Percentiles rank a stretch among this genome's conserved stretches.
Conservation (phyloP, 2,329 filamentous ascomycete species). For the Fonsecaea monophora region DNA sequence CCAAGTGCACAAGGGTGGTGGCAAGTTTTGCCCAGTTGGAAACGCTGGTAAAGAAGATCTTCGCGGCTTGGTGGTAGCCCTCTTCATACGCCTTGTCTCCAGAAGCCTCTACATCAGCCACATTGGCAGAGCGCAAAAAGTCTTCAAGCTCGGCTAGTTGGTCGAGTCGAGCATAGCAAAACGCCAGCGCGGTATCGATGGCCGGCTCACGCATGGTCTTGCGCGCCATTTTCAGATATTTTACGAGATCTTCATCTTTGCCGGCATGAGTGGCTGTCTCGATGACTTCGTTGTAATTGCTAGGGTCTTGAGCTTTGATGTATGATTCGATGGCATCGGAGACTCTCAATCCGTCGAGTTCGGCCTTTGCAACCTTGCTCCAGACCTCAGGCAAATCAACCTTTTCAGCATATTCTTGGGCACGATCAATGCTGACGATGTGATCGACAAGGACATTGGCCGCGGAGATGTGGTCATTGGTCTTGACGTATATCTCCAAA, state of each 20-base stretch:
- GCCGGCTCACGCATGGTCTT: constrained; percentile 94
- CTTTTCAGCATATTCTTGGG: constrained; percentile 92
- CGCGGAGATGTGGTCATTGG: constrained; percentile 83
- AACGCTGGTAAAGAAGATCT: constrained; percentile 98
- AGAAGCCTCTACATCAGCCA: constrained; percentile 93
- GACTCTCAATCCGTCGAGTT: constrained; percentile 92
- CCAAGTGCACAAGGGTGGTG: constrained; percentile 94
- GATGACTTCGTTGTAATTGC: constrained; percentile 94
- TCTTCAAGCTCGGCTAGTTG: constrained; percentile 94
- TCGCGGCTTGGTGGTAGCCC: constrained; percentile 91
- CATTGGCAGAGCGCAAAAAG: constrained; percentile 90
- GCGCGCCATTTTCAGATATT: constrained; percentile 94
- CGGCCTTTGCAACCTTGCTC: constrained; percentile 98
- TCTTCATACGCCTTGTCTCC: constrained; percentile 98
- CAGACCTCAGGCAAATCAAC: constrained; percentile 94
- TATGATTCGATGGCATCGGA: constrained; percentile 95
- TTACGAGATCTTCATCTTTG: constrained; percentile 97
- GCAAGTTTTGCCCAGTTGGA: constrained; percentile 99
- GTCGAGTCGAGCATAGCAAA: constrained; percentile 89
- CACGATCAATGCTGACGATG: constrained; percentile 96
- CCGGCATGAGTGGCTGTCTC: constrained; percentile 93
- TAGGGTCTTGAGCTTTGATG: constrained; percentile 90
- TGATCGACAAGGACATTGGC: constrained; percentile 93
- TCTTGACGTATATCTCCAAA: constrained; percentile 99
- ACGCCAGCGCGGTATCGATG: constrained; percentile 92